Base-by-base conservation (phyloP, 495 filamentous ascomycete genomes). In the Daldinia loculata region DNA sequence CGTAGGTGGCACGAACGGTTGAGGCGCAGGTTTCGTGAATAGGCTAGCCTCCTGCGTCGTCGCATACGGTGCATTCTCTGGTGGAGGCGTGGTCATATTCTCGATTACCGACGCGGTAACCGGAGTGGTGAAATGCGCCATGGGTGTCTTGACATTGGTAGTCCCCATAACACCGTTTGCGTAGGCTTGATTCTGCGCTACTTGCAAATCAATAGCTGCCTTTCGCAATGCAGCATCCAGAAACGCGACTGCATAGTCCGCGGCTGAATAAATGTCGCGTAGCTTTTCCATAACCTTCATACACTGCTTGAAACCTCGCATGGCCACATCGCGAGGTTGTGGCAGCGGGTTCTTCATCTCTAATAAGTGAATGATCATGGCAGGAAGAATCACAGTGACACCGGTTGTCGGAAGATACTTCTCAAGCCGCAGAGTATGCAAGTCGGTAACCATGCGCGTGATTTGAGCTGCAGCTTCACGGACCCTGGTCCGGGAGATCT, bases 331-430 rank as follows among this genome's bases (percentile, higher is more conserved):
- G 24, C 91, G 85, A 15, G 91, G 87, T 52, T 86, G 87, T 17
- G 87, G 86, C 63, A 92, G 86, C 48, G 85, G 89, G 41, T 89
- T 91, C 74, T 94, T 96, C 84, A 95, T 94, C 74, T 96, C 92
- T 3, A 97, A 86, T 19, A 97, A 84, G 74, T 97, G 93, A 61
- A 96, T 94, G 68, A 97, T 96, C 77, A 96, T 92, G 12, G 93
- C 93, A 2, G 93, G 93, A 4, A 97, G 87, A 11, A 97, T 87
- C 9, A 96, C 93, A 0, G 93, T 97, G 22, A 97, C 92, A 43
- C 93, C 93, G 0, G 92, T 93, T 0, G 93, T 95, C 9, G 93
- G 93, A 17, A 97, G 88, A 75, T 88, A 97, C 36, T 84, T 87
- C 43, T 92, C 92, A 3, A 97, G 83, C 66, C 89, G 83, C 32